Conservation (phyloP, 2,329 filamentous ascomycete genomes). For the Drechslerella dactyloides region DNA sequence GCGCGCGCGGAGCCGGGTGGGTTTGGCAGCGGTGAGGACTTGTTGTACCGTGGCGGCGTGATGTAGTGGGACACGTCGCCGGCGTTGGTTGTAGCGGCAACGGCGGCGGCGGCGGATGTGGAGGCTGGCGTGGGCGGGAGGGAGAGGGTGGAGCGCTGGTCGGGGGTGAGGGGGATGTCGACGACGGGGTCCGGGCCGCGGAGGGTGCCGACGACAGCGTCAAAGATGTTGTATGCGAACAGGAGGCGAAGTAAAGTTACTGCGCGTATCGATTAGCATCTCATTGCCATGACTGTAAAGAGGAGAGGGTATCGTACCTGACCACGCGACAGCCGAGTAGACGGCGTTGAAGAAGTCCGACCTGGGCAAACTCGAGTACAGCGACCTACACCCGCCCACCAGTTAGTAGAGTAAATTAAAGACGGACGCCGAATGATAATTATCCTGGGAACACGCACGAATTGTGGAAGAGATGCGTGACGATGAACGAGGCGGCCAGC, state of each 20-base stretch:
- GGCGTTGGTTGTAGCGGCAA: background rate
- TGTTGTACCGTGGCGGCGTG: slow-evolving; percentile 47
- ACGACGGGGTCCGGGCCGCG: slow-evolving; percentile 36
- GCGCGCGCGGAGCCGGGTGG: slow-evolving; percentile 22
- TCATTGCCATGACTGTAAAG: background rate
- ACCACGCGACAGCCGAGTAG: slow-evolving; percentile 27
- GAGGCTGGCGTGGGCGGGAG: slow-evolving; percentile 33
- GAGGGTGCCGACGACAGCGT: slow-evolving; percentile 36
- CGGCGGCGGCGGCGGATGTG: slow-evolving; percentile 1
- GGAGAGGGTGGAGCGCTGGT: slow-evolving; percentile 48
- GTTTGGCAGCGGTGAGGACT: slow-evolving; percentile 33
- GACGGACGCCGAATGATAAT: too few relatives aligned
- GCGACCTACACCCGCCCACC: slow-evolving; percentile 1
- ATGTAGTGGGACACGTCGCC: slow-evolving; percentile 41
- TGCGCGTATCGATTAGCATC: background rate
- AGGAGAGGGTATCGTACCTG: slow-evolving; percentile 19
- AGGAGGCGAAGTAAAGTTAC: slow-evolving; percentile 30
- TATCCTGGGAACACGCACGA: slow-evolving; percentile 32
- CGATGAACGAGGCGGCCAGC: slow-evolving; percentile 15
- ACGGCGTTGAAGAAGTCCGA: slow-evolving; percentile 31
- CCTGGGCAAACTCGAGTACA: slow-evolving; percentile 39
- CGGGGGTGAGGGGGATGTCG: slow-evolving; percentile 41
- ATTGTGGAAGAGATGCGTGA: slow-evolving; percentile 29
- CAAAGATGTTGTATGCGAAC: slow-evolving; percentile 42
- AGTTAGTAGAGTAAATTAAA: too few relatives aligned